Evolutionary conservation across 352 stramenopile species (phyloP).

Genomic region (Blastocystis sp.): DNA sequence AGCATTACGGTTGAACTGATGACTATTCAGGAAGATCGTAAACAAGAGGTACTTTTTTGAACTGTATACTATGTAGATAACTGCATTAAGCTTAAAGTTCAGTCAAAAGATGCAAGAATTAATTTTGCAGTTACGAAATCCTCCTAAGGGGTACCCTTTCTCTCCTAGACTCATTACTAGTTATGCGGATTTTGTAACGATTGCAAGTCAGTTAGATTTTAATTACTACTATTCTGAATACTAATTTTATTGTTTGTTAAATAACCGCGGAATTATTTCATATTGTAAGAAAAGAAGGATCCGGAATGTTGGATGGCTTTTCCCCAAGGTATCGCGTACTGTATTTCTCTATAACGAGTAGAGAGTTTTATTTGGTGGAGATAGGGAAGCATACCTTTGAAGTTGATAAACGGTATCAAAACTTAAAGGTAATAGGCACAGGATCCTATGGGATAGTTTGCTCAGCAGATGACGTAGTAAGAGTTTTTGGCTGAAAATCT

Average conservation of each 20-base stretch:
- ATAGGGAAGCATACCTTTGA: slow-evolving; percentile 3
- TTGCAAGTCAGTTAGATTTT: slow-evolving; percentile 39
- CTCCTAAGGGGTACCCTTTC: neutral
- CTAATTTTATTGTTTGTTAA: neutral
- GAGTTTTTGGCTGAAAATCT: neutral
- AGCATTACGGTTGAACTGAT: neutral
- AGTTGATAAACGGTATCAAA: slow-evolving; percentile 21
- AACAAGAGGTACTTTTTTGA: neutral
- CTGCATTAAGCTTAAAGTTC: neutral
- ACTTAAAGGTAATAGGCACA: slow-evolving; percentile 24
- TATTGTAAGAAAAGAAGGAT: neutral
- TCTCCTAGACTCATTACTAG: neutral
- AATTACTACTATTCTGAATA: slow-evolving; percentile 46
- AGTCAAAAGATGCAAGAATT: slow-evolving; percentile 44
- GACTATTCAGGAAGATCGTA: neutral
- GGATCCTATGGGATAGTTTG: slow-evolving; percentile 51
- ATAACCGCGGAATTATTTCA: neutral
- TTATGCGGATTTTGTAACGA: slow-evolving; percentile 21
- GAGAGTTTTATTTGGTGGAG: neutral
- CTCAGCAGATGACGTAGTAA: slow-evolving; percentile 14
- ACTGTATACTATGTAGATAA: neutral
- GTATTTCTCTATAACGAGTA: neutral
- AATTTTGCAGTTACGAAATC: slow-evolving; percentile 5
- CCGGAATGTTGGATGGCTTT: neutral
- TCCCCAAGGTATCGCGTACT: neutral